Base-by-base conservation (phyloP, 495 filamentous ascomycete species). In the Xylaria bambusicola region DNA sequence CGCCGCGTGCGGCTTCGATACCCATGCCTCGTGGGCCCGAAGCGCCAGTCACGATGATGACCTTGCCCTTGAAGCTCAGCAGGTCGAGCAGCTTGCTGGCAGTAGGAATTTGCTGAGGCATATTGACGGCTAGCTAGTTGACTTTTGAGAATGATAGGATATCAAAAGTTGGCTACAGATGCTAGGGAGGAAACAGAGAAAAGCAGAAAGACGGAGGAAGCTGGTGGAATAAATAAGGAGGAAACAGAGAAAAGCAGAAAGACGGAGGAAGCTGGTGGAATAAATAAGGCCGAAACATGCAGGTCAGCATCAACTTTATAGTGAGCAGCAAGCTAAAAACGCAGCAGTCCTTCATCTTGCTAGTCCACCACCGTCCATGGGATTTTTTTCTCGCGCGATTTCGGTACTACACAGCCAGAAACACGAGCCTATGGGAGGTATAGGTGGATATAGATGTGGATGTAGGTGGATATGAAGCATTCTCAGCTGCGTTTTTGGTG, bases 21-120 rank as follows among this genome's bases (percentile, higher is more conserved):
- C 82, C 82, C 66, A 84, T 79, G 20, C 82, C 82, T 38, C 75
- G 71, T 7, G 80, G 75, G 23, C 80, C 80, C 5, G 76, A 78
- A 6, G 76, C 76, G 23, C 82, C 82, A 0, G 82, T 83, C 40
- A 84, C 71, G 38, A 82, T 71, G 56, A 79, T 73, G 45, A 84
- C 82, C 64, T 78, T 79, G 56, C 80, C 80, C 64, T 80, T 78
- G 21, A 84, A 68, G 63, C 74, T 80, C 71, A 82, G 79, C 35
- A 77, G 74, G 63, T 77, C 75, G 6, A 52, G 10, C 15, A 78
- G 70, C 46, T 58, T 68, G 61, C 44, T 62, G 44, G 73, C 60
- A 13, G 59, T 51, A 10, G 75, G 74, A 47, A 72, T 58, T 45
- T 58, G 3, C 40, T 65, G 65, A 71, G 69, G 71, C 71, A 73